Percentiles rank a stretch among this genome's conserved stretches.
Evolutionary conservation across 2,329 filamentous ascomycete species (phyloP).

Genomic region (Talaromyces sp.): DNA sequence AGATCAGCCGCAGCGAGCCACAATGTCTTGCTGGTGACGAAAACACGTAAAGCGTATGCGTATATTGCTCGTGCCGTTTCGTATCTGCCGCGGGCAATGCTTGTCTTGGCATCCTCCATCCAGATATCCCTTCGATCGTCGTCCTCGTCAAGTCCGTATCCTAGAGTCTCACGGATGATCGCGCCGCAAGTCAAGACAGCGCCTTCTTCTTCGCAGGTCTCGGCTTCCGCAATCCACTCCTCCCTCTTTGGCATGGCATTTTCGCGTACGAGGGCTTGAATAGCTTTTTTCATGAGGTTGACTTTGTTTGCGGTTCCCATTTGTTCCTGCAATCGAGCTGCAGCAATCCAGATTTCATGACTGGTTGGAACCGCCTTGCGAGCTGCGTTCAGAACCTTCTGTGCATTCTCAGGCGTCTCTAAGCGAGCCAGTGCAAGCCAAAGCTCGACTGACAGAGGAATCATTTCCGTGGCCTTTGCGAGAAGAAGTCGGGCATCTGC

Average conservation of each 20-base stretch:
- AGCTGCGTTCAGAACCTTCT: constrained; percentile 91
- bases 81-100: constrained; percentile 75
- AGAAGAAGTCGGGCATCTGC: constrained; percentile 83
- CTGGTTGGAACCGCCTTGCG: constrained; percentile 91
- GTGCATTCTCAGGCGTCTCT: constrained; percentile 85
- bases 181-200: constrained; percentile 80
- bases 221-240: constrained; percentile 93
- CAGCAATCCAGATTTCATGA: constrained; percentile 94
- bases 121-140: constrained; percentile 94
- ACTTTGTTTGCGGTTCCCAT: constrained; percentile 76
- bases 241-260: constrained; percentile 96
- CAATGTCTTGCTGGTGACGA: constrained; percentile 79
- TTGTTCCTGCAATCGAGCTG: constrained; percentile 81
- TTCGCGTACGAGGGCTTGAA: constrained; percentile 82
- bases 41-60: constrained; percentile 82
- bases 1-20: constrained; percentile 90
- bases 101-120: constrained; percentile 85
- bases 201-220: constrained; percentile 90
- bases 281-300: constrained; percentile 91
- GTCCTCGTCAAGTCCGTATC: constrained; percentile 90
- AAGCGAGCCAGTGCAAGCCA: constrained; percentile 92
- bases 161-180: constrained; percentile 88
- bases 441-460: constrained; percentile 86
- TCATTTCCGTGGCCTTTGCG: constrained; percentile 92
- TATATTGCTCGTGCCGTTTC: constrained; percentile 93